phyloP scores from a whole-genome alignment of 2,329 filamentous ascomycete species.

The Arachnomyces sp. region DNA sequence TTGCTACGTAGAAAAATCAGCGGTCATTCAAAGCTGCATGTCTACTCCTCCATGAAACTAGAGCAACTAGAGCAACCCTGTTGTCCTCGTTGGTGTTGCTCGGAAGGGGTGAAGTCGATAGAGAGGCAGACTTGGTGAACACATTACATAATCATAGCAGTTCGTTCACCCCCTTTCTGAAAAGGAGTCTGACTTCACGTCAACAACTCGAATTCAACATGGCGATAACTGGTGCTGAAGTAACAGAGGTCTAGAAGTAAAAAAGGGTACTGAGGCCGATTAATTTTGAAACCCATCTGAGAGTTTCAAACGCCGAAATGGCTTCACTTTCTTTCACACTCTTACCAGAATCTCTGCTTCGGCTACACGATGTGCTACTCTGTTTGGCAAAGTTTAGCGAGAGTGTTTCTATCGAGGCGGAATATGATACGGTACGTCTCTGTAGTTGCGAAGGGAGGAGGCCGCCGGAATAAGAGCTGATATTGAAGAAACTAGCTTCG shows the following conservation, averaged over 20 bases:
- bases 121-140: no score
- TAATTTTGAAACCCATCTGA: slow-evolving; percentile 6
- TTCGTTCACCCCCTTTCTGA: no score
- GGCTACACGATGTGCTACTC: slow-evolving; percentile 50
- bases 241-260: no score
- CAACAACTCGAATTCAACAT: no score
- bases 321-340: slow-evolving; percentile 44
- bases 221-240: no score
- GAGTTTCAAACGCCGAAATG: slow-evolving; percentile 17
- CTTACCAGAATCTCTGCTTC: slow-evolving; percentile 46
- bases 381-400: slow-evolving; percentile 59
- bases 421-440: slow-evolving; percentile 44
- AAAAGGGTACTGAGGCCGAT: background rate
- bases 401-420: slow-evolving; percentile 53
- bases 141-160: no score
- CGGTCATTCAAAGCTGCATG: no score
- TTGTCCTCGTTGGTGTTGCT: no score
- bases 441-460: background rate
- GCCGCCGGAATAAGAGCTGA: slow-evolving; percentile 6
- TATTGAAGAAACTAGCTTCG: slow-evolving; percentile 40
- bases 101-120: no score
- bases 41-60: no score
- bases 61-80: no score
- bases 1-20: slow-evolving; percentile 1
- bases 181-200: no score